These are phyloP conservation scores for Xylariaceae sp. DNA, from an alignment of 2,329 filamentous ascomycete species.

Conservation along the genomic window DNA sequence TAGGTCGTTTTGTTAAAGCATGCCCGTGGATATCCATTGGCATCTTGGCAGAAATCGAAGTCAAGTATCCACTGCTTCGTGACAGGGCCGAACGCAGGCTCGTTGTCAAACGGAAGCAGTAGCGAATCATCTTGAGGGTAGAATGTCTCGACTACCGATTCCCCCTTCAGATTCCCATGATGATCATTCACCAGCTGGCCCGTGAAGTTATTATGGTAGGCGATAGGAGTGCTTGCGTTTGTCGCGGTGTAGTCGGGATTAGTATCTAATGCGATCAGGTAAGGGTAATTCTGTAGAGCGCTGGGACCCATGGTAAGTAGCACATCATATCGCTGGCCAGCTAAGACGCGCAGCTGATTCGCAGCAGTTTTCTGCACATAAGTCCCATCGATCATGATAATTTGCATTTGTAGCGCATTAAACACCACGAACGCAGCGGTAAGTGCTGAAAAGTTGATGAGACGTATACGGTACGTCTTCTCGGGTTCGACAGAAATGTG, in stretches of 20 bases:
- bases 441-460: constrained; percentile 45
- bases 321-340: constrained; percentile 47
- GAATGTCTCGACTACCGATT: constrained; percentile 35
- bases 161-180: constrained; percentile 25
- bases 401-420: constrained; percentile 41
- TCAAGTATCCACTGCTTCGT: constrained; percentile 53
- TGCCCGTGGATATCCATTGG: constrained; percentile 58
- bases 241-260: constrained; percentile 40
- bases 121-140: constrained; percentile 59
- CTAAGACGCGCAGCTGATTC: constrained; percentile 39
- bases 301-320: constrained; percentile 40
- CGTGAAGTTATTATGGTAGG: constrained; percentile 38
- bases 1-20: constrained; percentile 65
- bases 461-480: constrained; percentile 46
- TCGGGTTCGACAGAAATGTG: constrained; percentile 38
- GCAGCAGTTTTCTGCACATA: constrained; percentile 37
- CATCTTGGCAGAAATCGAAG: constrained; percentile 56
- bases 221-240: constrained; percentile 18
- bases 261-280: constrained; percentile 41
- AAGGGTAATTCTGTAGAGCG: constrained; percentile 41
- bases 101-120: constrained; percentile 53
- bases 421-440: constrained; percentile 43
- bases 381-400: constrained; percentile 44
- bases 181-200: constrained; percentile 41
- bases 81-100: constrained; percentile 47